These are phyloP conservation scores for Colletotrichum paranaense DNA, from an alignment of 2,329 filamentous ascomycete genomes.

Conservation along the genomic window DNA sequence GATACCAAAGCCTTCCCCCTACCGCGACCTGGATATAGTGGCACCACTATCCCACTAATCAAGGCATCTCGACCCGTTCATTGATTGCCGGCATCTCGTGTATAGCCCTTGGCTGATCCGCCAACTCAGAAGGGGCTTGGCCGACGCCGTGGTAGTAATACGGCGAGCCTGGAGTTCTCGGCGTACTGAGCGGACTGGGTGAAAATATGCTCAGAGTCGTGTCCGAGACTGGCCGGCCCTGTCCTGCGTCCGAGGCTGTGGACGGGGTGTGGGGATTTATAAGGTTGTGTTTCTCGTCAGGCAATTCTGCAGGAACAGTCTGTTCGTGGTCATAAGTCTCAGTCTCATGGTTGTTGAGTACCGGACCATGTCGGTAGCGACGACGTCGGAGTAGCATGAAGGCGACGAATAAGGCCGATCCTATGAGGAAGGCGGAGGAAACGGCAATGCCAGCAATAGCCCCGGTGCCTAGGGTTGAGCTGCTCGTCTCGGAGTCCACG, in stretches of 20 bases:
- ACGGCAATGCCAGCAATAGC: slow-evolving; percentile 26
- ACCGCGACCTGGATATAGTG: neutral
- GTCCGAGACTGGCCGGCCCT: neutral
- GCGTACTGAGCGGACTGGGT: slow-evolving; percentile 18
- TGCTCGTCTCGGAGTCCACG: neutral
- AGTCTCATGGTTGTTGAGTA: neutral
- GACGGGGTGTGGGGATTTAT: neutral
- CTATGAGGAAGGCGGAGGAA: neutral
- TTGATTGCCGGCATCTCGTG: slow-evolving; percentile 29
- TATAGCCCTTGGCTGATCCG: neutral
- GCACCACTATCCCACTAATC: neutral
- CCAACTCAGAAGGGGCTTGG: slow-evolving; percentile 3
- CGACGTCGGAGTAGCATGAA: slow-evolving; percentile 10
- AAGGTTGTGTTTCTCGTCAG: slow-evolving; percentile 11
- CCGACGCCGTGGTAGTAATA: neutral
- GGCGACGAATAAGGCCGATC: neutral
- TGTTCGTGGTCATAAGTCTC: neutral
- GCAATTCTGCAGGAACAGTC: neutral
- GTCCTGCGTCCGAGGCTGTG: neutral
- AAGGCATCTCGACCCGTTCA: slow-evolving; percentile 9
- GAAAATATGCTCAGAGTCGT: neutral
- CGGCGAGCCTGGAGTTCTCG: slow-evolving; percentile 1
- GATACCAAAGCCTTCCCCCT: neutral
- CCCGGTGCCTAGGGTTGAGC: neutral
- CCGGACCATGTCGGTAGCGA: neutral